Conservation (phyloP, 2,329 filamentous ascomycete genomes). For the Byssothecium circinans region DNA sequence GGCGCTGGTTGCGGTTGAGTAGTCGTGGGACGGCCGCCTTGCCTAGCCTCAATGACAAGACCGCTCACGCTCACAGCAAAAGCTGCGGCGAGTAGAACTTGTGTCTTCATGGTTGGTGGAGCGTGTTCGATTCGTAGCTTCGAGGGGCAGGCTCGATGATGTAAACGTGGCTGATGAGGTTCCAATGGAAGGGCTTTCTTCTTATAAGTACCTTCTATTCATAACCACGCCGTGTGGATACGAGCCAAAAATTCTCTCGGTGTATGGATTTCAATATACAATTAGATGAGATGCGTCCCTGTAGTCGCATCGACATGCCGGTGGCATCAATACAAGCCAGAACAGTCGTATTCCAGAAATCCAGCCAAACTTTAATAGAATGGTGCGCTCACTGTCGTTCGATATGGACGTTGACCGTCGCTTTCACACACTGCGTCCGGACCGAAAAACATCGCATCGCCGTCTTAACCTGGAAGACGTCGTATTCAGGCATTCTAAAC, state of each 20-base stretch:
- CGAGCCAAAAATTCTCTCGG: background rate
- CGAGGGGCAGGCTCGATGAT: background rate
- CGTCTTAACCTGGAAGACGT: slow-evolving; percentile 12
- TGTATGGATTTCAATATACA: slow-evolving; percentile 20
- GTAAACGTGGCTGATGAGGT: slow-evolving; percentile 3
- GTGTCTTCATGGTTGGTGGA: slow-evolving; percentile 26
- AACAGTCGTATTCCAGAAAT: slow-evolving; percentile 13
- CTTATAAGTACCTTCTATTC: slow-evolving; percentile 1
- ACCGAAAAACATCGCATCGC: slow-evolving; percentile 19
- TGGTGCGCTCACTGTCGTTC: slow-evolving; percentile 4
- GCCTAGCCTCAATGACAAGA: slow-evolving; percentile 24
- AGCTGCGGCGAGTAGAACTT: slow-evolving; percentile 22
- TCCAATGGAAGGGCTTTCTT: background rate
- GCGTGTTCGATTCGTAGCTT: slow-evolving; percentile 1
- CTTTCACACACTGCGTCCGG: slow-evolving; percentile 13
- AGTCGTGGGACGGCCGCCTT: slow-evolving; percentile 12
- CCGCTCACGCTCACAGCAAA: slow-evolving; percentile 27
- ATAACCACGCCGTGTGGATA: background rate
- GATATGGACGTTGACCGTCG: slow-evolving; percentile 6
- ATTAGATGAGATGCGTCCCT: slow-evolving; percentile 29
- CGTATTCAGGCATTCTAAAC: no score
- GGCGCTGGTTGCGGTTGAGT: background rate
- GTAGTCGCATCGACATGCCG: slow-evolving; percentile 16
- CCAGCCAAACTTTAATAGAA: slow-evolving; percentile 10
- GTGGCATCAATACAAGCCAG: slow-evolving; percentile 18